phyloP scores from a whole-genome alignment of 2,329 filamentous ascomycete species.

The Kalaharituber pfeilii region DNA sequence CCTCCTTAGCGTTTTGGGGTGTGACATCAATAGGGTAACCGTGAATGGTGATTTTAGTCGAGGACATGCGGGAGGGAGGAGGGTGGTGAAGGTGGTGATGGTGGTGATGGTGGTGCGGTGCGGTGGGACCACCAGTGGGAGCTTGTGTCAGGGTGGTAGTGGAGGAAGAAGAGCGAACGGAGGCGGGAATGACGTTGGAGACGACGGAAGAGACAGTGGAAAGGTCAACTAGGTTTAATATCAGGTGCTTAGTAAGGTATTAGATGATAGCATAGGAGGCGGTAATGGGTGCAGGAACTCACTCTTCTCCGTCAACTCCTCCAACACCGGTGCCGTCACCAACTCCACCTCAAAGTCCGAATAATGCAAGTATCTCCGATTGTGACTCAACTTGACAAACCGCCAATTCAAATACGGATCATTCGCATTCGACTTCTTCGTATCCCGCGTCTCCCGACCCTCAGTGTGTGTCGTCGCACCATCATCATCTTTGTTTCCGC shows the following conservation, averaged over 20 bases:
- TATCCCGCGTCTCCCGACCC: conserved; percentile 13
- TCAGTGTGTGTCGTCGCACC: neutral
- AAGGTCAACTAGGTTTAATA: conserved; percentile 46
- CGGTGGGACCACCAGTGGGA: conserved; percentile 9
- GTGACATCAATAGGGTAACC: conserved; percentile 37
- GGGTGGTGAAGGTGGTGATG: no score
- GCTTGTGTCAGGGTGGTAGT: conserved; percentile 19
- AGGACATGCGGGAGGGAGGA: conserved; percentile 30
- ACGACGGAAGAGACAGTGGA: conserved; percentile 79
- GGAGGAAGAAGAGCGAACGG: conserved; percentile 30
- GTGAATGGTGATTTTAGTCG: conserved; percentile 83
- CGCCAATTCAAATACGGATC: conserved; percentile 46
- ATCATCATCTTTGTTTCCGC: neutral
- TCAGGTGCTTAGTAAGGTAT: conserved; percentile 5
- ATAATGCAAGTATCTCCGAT: conserved; percentile 77
- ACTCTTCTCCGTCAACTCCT: conserved; percentile 57
- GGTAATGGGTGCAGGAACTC: conserved; percentile 21
- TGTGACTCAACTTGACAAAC: conserved; percentile 77
- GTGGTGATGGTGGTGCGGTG: neutral
- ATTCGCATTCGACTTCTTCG: conserved; percentile 21
- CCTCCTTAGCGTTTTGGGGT: conserved; percentile 38
- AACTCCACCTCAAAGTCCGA: conserved; percentile 58
- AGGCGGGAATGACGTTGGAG: conserved; percentile 65
- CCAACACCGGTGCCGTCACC: conserved; percentile 49
- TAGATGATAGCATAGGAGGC: neutral